Percentiles rank a stretch among this genome's conserved stretches.
These are phyloP conservation scores for Coniophora puteana DNA, from an alignment of 1,284 basidiomycete genomes.

Conservation along the genomic window DNA sequence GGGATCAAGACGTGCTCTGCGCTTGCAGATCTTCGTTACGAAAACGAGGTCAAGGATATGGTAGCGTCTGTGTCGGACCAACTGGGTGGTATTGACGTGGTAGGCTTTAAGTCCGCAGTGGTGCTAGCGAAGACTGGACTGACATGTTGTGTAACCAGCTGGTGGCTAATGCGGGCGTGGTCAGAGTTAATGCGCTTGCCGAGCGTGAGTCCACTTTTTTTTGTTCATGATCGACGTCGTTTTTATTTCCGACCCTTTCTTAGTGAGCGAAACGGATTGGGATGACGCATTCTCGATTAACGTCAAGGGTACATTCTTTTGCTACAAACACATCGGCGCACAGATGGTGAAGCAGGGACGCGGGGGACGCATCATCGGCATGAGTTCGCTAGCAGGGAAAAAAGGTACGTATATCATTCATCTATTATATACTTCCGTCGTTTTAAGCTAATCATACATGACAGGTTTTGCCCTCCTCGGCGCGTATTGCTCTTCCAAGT, in stretches of 20 bases:
- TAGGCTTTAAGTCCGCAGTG: constrained; percentile 9
- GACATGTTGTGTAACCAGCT: constrained; percentile 10
- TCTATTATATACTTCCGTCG: too few species aligned
- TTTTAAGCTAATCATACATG: too few species aligned
- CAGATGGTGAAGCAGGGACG: constrained; percentile 32
- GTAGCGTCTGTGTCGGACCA: constrained; percentile 3
- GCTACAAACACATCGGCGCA: constrained; percentile 30
- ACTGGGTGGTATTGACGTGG: constrained; percentile 11
- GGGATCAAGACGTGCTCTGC: constrained; percentile 20
- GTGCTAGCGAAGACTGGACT: not conserved
- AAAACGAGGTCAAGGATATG: constrained; percentile 9
- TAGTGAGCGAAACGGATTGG: constrained; percentile 14
- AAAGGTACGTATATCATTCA: too few species aligned
- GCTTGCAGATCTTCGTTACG: constrained; percentile 8
- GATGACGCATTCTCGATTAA: constrained; percentile 23
- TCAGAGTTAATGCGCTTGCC: constrained; percentile 8
- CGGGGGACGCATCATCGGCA: constrained; percentile 35
- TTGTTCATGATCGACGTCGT: too few species aligned
- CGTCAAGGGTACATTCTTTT: constrained; percentile 23
- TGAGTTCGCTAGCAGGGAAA: constrained; percentile 22
- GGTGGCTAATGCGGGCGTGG: constrained; percentile 20
- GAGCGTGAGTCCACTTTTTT: too few species aligned
- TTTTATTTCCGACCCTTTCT: too few species aligned
- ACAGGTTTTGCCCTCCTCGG: constrained; percentile 19
- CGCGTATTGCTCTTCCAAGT: constrained; percentile 28